Evolutionary conservation across 768 basidiomycete species (phyloP).

Genomic region (Lactarius trivialis): DNA sequence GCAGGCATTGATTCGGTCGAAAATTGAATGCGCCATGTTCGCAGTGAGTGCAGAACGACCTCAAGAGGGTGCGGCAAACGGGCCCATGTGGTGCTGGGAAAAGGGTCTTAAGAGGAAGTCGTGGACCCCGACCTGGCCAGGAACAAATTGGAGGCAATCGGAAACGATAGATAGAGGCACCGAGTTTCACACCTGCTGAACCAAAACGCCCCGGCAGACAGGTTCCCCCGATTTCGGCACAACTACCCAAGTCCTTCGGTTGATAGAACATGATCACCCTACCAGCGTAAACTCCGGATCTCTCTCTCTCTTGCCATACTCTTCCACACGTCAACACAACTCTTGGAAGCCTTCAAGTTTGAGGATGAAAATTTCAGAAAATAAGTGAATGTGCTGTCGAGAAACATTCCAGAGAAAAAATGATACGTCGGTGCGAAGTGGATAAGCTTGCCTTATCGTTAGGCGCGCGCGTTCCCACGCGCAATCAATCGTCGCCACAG

Average conservation of each 20-base stretch:
- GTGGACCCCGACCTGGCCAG: neutral
- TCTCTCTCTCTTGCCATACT: neutral
- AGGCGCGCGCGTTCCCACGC: too few species aligned
- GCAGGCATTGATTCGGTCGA: conserved; percentile 14
- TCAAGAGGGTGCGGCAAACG: neutral
- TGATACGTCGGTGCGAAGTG: too few species aligned
- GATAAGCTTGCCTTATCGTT: too few species aligned
- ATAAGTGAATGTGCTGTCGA: too few species aligned
- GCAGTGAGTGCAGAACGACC: neutral
- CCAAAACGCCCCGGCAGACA: neutral
- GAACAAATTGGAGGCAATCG: neutral
- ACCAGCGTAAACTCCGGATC: neutral
- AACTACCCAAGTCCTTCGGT: neutral
- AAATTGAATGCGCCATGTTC: neutral
- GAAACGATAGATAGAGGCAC: neutral
- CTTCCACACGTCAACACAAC: neutral
- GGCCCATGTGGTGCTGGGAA: neutral
- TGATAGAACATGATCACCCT: neutral
- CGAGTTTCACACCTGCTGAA: neutral
- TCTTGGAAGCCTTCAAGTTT: neutral
- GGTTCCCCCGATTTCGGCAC: neutral
- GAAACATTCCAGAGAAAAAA: too few species aligned
- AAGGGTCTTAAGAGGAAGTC: neutral
- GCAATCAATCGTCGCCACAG: too few species aligned
- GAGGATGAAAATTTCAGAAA: too few species aligned